Evolutionary conservation across 352 stramenopile species (phyloP).

Genomic region (Globisporangium parvum): DNA sequence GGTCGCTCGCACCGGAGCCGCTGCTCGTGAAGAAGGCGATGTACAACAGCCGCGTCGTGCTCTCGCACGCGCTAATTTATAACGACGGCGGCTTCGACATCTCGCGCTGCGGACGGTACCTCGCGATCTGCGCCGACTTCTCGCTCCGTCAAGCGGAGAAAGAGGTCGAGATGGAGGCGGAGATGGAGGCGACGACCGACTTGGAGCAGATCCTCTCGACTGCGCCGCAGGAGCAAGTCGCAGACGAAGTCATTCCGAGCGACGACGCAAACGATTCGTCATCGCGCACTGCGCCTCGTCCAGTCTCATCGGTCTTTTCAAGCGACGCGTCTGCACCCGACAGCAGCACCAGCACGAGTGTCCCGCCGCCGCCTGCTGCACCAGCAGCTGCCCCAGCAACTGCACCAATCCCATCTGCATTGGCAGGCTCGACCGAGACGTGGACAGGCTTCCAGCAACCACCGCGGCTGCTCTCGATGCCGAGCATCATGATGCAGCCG

Average conservation of each 20-base stretch:
- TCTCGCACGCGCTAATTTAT: slow-evolving; percentile 94
- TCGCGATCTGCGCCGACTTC: slow-evolving; percentile 95
- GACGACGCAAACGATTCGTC: slow-evolving; percentile 64
- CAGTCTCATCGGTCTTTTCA: slow-evolving; percentile 7
- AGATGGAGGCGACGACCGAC: slow-evolving; percentile 66
- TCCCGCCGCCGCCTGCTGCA: no score
- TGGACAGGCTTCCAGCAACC: slow-evolving; percentile 11
- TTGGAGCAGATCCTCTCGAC: slow-evolving; percentile 66
- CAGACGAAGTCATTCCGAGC: slow-evolving; percentile 45
- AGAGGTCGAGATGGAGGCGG: slow-evolving; percentile 74
- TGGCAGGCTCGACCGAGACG: slow-evolving; percentile 6
- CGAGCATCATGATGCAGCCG: slow-evolving; percentile 26
- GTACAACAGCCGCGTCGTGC: slow-evolving; percentile 75
- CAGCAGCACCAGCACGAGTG: slow-evolving; percentile 1
- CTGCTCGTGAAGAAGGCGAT: slow-evolving; percentile 77
- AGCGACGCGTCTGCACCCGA: not conserved
- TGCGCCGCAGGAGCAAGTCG: slow-evolving; percentile 49
- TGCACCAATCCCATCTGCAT: slow-evolving; percentile 5
- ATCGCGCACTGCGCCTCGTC: slow-evolving; percentile 30
- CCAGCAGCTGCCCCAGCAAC: not conserved
- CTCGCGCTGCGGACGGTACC: slow-evolving; percentile 90
- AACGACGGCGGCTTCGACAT: slow-evolving; percentile 98
- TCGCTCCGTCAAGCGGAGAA: slow-evolving; percentile 86
- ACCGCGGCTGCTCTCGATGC: slow-evolving; percentile 12
- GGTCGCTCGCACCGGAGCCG: slow-evolving; percentile 64